phyloP scores from a whole-genome alignment of 306 rosid species.

The Notholithocarpus densiflorus region DNA sequence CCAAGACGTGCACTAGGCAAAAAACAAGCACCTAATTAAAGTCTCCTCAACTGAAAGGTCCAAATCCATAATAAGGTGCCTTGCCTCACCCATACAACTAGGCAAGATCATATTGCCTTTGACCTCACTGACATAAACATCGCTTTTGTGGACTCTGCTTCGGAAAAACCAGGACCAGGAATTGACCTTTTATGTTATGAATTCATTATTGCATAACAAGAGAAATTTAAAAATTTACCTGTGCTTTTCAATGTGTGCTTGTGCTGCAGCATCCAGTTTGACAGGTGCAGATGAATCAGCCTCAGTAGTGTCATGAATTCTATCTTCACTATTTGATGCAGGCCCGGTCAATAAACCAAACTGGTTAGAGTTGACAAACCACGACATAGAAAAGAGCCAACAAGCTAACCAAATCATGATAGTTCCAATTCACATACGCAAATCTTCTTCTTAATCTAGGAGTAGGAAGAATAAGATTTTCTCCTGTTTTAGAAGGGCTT shows the following conservation, averaged over 20 bases:
- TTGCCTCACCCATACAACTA: too few relatives aligned
- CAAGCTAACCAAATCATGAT: constrained; percentile 1
- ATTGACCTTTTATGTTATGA: background rate
- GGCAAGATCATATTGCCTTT: too few relatives aligned
- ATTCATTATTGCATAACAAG: background rate
- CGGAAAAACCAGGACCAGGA: background rate
- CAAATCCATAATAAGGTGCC: background rate
- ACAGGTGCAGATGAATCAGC: constrained; percentile 49
- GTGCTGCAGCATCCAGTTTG: constrained; percentile 73
- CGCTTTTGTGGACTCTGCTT: too few relatives aligned
- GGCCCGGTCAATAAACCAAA: constrained; percentile 48
- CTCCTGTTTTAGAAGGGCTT: constrained; percentile 44
- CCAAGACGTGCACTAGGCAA: background rate
- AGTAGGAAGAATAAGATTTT: constrained; percentile 40
- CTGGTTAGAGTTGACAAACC: constrained; percentile 22
- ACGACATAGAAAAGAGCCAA: constrained; percentile 7
- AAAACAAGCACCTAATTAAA: background rate
- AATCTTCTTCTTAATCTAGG: constrained; percentile 78
- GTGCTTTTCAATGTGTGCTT: constrained; percentile 76
- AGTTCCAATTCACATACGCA: constrained; percentile 43
- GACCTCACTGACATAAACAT: too few relatives aligned
- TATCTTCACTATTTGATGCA: constrained; percentile 44
- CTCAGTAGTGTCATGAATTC: constrained; percentile 39
- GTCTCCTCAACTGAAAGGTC: background rate
- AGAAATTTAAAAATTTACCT: constrained; percentile 35